Base-by-base conservation (phyloP, 176 grass and related monocot genomes). In the Juncus inflexus region DNA sequence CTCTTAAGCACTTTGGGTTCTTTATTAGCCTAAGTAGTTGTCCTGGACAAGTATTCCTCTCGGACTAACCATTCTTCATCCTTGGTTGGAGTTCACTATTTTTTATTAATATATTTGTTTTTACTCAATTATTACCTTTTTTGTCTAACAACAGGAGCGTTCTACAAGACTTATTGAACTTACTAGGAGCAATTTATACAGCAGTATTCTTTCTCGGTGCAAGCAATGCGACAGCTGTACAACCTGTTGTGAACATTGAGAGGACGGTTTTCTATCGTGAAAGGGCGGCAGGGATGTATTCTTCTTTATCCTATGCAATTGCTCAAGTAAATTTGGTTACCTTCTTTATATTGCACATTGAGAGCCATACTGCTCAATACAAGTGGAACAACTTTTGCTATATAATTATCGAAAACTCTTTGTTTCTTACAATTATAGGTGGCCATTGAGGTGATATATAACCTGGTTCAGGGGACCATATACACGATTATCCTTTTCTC, bases 251-350 rank as follows among this genome's bases (percentile, higher is more conserved):
- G 55, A 70, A 71, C 2, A 68, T 96, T 6, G 91, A 96, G 76
- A 74, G 91, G 65, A 70, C 87, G 13, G 91, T 96, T 52, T 90
- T 85, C 69, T 96, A 96, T 55, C 87, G 87, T 10, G 91, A 96
- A 78, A 96, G 77, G 40, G 91, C 91, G 61, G 91, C 91, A 0
- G 91, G 91, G 57, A 90, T 90, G 91, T 96, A 96, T 81, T 96
- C 91, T 66, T 76, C 91, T 37, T 70, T 96, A 60, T 70, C 91
- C 52, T 96, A 90, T 45, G 91, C 91, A 54, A 83, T 96, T 78
- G 83, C 87, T 60, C 91, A 90, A 76, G 91, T 95, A 86, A 79
- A 61, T 64, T 52, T 55, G n/a, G 37, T 10, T 39, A 69, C 55
- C 42, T 37, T 47, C 53, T 60, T 50, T 14, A 47, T 28, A 1